Evolutionary conservation across 108 stramenopile species (phyloP), one percentile per base, ranked within the genome.

Genomic region (Cylindrotheca fusiformis): DNA sequence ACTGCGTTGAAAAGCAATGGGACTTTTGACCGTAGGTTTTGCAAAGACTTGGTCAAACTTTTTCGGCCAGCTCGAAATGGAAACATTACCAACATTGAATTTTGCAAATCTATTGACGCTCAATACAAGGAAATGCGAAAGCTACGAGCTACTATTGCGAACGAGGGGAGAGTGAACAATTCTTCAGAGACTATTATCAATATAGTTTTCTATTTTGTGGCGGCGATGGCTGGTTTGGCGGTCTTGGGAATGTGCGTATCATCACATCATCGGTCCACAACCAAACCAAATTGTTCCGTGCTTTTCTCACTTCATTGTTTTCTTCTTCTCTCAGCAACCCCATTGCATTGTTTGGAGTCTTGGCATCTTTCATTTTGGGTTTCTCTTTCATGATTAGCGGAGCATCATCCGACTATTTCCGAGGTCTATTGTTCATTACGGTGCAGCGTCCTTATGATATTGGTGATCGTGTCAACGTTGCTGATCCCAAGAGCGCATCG

Each of bases 11-110:
- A 81, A 41, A 51, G 31, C 19, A 60, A 76, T 48, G 84, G 76
- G 0, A 32, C 12, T 46, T 32, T 87, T 20, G 76, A 86, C 25
- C 66, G 72, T 32, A 57, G 70, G 46, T 76, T 74, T 32, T 48
- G 69, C 26, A 71, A 69, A 45, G 58, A 61, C 1, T 48, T 86
- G 28, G 71, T 89, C 14, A 67, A 69, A 45, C 53, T 89, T 18
- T 83, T 89, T 47, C 68, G 88, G 19, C 88, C 88, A 0, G 81
- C 78, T 32, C 77, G 88, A 0, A 67, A 82, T 41, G 88, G 88
- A 5, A 58, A 44, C 21, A 19, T 82, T 3, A 62, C 63, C 4
- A 27, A 41, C 27, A 32, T 76, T 25, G 67, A 76, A 22, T 76
- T 76, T 52, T 32, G 63, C 29, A 51, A 49, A 41, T 75, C 74